A percentile compares a stretch with the other conserved stretches of the same genome.
Conservation (phyloP, 352 stramenopile genomes). For the Globisporangium paddicum region DNA sequence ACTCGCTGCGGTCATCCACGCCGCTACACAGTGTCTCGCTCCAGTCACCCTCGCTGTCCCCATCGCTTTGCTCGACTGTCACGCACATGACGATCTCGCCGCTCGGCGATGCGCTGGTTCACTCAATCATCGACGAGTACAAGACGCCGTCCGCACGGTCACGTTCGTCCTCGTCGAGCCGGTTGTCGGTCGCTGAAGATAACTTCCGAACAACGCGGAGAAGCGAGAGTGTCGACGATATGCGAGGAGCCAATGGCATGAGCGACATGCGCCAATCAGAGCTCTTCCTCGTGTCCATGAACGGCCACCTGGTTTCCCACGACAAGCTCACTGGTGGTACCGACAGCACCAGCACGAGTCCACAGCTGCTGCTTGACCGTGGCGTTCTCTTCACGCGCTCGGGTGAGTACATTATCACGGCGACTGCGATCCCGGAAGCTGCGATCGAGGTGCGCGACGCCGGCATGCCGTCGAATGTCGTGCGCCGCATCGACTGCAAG, state of each 20-base stretch:
- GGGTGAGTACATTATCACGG: constrained; percentile 75
- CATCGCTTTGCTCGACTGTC: constrained; percentile 33
- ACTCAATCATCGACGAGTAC: constrained; percentile 61
- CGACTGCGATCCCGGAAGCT: constrained; percentile 46
- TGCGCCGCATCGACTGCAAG: constrained; percentile 80
- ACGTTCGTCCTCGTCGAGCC: constrained; percentile 2
- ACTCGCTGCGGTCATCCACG: constrained; percentile 68
- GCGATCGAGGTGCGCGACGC: constrained; percentile 76
- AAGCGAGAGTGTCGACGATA: constrained; percentile 5
- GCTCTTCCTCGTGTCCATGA: constrained; percentile 79
- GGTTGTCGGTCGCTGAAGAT: constrained; percentile 15
- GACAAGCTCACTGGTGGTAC: constrained; percentile 36
- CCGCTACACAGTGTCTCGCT: constrained; percentile 74
- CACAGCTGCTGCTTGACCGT: constrained; percentile 61
- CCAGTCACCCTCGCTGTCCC: constrained; percentile 22
- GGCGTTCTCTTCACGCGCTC: constrained; percentile 74
- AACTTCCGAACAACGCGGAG: constrained; percentile 9
- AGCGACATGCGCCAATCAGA: constrained; percentile 69
- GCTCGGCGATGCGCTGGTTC: constrained; percentile 66
- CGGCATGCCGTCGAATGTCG: constrained; percentile 45
- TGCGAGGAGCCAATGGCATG: constrained; percentile 15
- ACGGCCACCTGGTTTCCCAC: constrained; percentile 67
- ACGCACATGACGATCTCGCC: constrained; percentile 74
- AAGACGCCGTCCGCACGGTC: not conserved
- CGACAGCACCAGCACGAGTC: constrained; percentile 18